phyloP scores from a whole-genome alignment of 805 yeast genomes.

The Yamadazyma ubonensis region DNA sequence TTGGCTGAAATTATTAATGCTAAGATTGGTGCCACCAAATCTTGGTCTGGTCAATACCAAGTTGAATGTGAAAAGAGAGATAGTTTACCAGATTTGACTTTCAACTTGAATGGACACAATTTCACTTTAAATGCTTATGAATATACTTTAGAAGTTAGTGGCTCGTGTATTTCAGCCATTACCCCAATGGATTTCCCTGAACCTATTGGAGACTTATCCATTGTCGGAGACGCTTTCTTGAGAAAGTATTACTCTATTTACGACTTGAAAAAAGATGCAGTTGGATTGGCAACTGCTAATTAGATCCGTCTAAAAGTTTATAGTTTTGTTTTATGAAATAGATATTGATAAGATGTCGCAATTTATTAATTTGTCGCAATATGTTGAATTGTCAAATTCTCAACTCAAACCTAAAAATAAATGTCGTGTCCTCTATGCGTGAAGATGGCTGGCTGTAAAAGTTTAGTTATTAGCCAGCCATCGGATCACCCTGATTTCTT shows the following conservation, averaged over 20 bases:
- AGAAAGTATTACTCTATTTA: conserved; percentile 93
- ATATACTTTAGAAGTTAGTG: conserved; percentile 91
- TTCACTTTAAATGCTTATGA: conserved; percentile 88
- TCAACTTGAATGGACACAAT: conserved; percentile 86
- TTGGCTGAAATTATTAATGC: conserved; percentile 93
- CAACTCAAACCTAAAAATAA: too few species aligned
- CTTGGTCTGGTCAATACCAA: conserved; percentile 97
- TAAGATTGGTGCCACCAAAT: conserved; percentile 94
- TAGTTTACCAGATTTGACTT: conserved; percentile 84
- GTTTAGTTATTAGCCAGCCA: conserved; percentile 5
- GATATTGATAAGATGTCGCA: neutral
- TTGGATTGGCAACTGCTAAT: conserved; percentile 82
- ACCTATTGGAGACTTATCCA: conserved; percentile 95
- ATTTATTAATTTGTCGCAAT: too few species aligned
- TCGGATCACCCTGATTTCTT: neutral
- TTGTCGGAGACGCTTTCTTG: conserved; percentile 95
- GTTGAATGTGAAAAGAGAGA: conserved; percentile 87
- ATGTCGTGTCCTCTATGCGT: too few species aligned
- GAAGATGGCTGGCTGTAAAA: conserved; percentile 5
- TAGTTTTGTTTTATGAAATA: conserved; percentile 5
- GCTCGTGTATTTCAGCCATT: conserved; percentile 94
- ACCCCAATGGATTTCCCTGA: conserved; percentile 97
- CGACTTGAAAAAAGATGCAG: conserved; percentile 87
- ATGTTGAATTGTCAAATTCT: neutral
- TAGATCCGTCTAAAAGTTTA: conserved; percentile 8